Conservation (phyloP, 2,329 filamentous ascomycete species). For the Hypoxylon sp. region DNA sequence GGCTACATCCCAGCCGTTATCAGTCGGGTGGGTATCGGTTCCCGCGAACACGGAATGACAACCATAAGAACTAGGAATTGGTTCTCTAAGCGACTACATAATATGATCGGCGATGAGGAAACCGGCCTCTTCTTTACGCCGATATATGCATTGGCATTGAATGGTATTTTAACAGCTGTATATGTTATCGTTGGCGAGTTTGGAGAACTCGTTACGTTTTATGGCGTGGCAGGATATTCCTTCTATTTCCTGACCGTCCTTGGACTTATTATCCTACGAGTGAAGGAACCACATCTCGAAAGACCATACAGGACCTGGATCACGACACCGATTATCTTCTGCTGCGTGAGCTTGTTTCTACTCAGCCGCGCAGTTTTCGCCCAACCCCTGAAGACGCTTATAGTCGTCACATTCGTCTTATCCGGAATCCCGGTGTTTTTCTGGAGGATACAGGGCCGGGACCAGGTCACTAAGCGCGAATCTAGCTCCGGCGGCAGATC, state of each 20-base stretch:
- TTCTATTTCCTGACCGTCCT: conserved; percentile 98
- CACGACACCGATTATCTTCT: conserved; percentile 96
- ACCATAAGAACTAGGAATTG: conserved; percentile 68
- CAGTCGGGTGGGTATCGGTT: conserved; percentile 81
- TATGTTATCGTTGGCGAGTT: conserved; percentile 94
- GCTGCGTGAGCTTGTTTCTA: conserved; percentile 95
- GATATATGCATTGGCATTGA: conserved; percentile 91
- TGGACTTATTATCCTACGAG: conserved; percentile 89
- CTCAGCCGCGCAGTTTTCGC: conserved; percentile 91
- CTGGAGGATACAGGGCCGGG: conserved; percentile 81
- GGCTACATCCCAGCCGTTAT: conserved; percentile 90
- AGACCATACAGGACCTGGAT: conserved; percentile 97
- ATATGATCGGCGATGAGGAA: conserved; percentile 81
- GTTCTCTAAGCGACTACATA: conserved; percentile 70
- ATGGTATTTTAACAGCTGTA: conserved; percentile 77
- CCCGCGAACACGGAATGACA: conserved; percentile 58
- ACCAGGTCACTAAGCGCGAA: conserved; percentile 65
- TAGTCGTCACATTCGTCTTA: conserved; percentile 87
- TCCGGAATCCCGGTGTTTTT: conserved; percentile 91
- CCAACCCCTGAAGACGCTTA: conserved; percentile 88
- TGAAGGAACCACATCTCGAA: conserved; percentile 88
- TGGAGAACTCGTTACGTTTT: conserved; percentile 92
- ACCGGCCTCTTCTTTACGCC: conserved; percentile 92
- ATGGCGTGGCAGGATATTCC: conserved; percentile 95
- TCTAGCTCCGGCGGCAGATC: conserved; percentile 53